Evolutionary conservation across 768 basidiomycete genomes (phyloP).

Genomic region (Tricholoma flavovirens): DNA sequence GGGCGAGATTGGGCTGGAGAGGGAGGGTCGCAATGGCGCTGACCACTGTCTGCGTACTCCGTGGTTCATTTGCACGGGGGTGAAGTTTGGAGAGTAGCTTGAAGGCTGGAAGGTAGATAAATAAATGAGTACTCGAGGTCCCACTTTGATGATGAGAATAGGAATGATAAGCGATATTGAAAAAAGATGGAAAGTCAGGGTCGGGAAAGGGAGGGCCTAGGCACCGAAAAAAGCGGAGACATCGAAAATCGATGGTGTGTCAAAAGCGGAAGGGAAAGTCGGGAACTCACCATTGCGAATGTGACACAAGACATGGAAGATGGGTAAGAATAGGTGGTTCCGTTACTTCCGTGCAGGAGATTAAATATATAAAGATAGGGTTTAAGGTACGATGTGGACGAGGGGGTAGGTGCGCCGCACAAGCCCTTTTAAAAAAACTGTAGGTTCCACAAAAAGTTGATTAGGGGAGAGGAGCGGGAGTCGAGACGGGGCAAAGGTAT

Average conservation of each 20-base stretch:
- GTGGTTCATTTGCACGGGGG: constrained; percentile 21
- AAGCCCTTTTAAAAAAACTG: constrained; percentile 3
- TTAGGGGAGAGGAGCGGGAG: constrained; percentile 4
- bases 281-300: constrained; percentile 28
- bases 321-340: neutral
- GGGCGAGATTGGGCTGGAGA: constrained; percentile 26
- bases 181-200: constrained; percentile 1
- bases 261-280: constrained; percentile 2
- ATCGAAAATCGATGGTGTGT: constrained; percentile 2
- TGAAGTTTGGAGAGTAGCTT: constrained; percentile 2
- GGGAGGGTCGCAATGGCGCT: constrained; percentile 4
- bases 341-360: constrained; percentile 6
- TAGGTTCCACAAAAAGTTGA: constrained; percentile 4
- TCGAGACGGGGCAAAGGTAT: neutral
- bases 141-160: constrained; percentile 5
- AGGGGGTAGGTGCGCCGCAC: constrained; percentile 6
- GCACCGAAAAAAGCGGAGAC: neutral
- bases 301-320: constrained; percentile 29
- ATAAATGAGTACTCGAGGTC: constrained; percentile 1
- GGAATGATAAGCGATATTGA: neutral
- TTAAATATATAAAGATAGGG: constrained; percentile 13
- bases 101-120: neutral
- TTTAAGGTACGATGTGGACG: constrained; percentile 6
- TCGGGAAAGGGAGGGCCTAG: neutral
- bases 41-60: constrained; percentile 17